Evolutionary conservation across 805 yeast genomes (phyloP).

Genomic region (Wickerhamomyces queroliae): DNA sequence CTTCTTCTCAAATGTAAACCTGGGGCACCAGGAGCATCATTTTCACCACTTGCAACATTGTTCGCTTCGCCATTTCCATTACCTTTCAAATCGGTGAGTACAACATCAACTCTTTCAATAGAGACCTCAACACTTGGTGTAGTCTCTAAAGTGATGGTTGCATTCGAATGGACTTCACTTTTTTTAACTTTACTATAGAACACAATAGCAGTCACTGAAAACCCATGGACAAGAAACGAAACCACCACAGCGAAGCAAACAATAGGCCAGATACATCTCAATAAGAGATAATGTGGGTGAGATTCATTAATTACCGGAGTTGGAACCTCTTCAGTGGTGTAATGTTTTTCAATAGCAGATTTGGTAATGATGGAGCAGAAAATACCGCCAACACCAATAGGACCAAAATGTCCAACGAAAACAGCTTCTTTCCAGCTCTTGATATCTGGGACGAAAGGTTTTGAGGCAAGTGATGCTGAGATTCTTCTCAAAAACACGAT

Average conservation of each 20-base stretch:
- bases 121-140: background rate
- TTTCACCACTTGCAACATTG: too few species aligned
- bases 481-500: conserved; percentile 72
- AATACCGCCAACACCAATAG: conserved; percentile 92
- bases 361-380: conserved; percentile 80
- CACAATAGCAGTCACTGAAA: conserved; percentile 64
- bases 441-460: conserved; percentile 80
- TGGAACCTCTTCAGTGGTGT: conserved; percentile 51
- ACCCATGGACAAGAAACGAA: conserved; percentile 86
- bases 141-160: background rate
- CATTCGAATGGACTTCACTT: background rate
- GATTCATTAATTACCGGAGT: conserved; percentile 33
- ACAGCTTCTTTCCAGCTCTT: conserved; percentile 91
- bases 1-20: background rate
- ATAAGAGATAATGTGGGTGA: conserved; percentile 48
- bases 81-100: too few species aligned
- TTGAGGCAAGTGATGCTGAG: conserved; percentile 71
- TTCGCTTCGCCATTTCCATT: too few species aligned
- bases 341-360: conserved; percentile 53
- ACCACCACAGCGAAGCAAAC: conserved; percentile 74
- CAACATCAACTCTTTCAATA: background rate
- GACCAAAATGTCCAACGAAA: conserved; percentile 94
- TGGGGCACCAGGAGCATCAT: background rate
- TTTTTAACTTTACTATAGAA: background rate
- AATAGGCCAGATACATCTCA: conserved; percentile 75